Base-by-base conservation (phyloP, 805 yeast genomes). In the Scheffersomyces amazonensis region DNA sequence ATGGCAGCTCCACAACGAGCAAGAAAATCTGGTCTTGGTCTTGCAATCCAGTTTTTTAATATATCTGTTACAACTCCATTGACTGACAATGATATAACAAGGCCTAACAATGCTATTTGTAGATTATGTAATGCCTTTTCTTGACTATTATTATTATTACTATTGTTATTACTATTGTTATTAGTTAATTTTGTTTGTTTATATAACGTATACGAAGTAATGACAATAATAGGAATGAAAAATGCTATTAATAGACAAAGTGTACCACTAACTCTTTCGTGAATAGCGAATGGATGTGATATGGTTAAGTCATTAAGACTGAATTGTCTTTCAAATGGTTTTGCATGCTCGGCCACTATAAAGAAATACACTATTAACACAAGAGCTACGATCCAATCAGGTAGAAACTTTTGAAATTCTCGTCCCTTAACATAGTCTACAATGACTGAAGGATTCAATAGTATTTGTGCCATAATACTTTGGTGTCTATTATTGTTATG, bases 311-410 rank as follows among this genome's bases (percentile, higher is more conserved):
- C 70, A 20, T 47, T 40, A 16, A 62, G 37, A 18, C 56, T 53
- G 41, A 66, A 66, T 42, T 66, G 66, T 34, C 71, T 53, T 23
- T 48, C 37, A 39, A 65, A 66, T 9, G 71, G 72, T 36, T 37
- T 43, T 4, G 66, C 56, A 7, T 44, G 44, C 37, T 66, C 69
- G 5, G 66, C 62, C 10, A 63, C 49, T 15, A 44, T 23, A 36
- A 61, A 54, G 40, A 65, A 65, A 35, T 52, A 56, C 8, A 44
- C 40, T 13, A 60, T 22, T 22, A 65, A 44, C 11, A 37, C 52
- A 4, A 39, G 29, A 1, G 55, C 52, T 13, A 56, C 42, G 16
- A 56, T 30, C 71, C 71, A 66, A 44, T 66, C 71, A 4, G 41
- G 40, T 3, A 39, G 10, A 33, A 42, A 46, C 19, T 36, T 35